Base-by-base conservation (phyloP, 495 filamentous ascomycete genomes). In the Parathielavia appendiculata region DNA sequence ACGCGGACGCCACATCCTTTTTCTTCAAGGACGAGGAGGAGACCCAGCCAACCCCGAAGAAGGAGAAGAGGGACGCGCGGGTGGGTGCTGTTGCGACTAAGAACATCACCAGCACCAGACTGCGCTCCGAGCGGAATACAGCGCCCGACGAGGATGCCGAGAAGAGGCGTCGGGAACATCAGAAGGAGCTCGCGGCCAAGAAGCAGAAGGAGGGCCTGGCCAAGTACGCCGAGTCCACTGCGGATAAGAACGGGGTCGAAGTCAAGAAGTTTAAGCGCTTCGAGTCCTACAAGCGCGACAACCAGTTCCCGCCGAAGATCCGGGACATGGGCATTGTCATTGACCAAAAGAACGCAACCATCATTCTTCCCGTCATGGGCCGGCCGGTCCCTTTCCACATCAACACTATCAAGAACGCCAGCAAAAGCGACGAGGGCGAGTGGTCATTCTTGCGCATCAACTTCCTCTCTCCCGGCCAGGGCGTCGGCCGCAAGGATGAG, bases 251-350 rank as follows among this genome's bases (percentile, higher is more conserved):
- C 67, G 92, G 92, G n/a, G 86, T 87, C 26, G 83, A 89, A 48
- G 83, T 92, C 69, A 97, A 97, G 79, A 91, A 90, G 73, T 97
- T 97, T 78, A 97, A 97, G 75, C 87, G 88, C 39, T 99, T 97
- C 68, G 95, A 97, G 73, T 97, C 95, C 1, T 99, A 99, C 76
- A 99, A 97, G 75, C 85, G 95, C 26, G 93, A 99, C 70, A 96
- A 92, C 64, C 92, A 97, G 67, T 83, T 99, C 48, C 95, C 95
- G 2, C 67, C 80, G 11, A 83, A 83, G 72, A 85, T 95, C 60
- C 85, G 86, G 66, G 91, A 95, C 64, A 78, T 97, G 44, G 85
- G 84, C 26, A 87, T 99, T 50, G 83, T 95, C 41, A 88, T 97
- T 38, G 95, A 99, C 70, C 79, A 81, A 54, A 97, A 95, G 75